Conservation (phyloP, 2,329 filamentous ascomycete genomes). For the Fusarium sp. region DNA sequence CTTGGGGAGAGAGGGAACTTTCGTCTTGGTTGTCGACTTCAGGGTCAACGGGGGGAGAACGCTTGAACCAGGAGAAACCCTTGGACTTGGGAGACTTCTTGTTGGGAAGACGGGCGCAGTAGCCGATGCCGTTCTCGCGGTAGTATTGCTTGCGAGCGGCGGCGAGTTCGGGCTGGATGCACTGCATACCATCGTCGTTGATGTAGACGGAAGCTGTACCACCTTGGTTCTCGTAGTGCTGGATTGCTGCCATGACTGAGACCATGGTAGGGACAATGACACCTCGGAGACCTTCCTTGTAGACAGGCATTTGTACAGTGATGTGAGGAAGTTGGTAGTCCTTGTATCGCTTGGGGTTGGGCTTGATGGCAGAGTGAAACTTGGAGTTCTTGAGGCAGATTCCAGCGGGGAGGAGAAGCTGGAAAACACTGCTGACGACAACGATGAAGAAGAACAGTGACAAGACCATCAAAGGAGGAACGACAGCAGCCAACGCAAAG, state of each 20-base stretch:
- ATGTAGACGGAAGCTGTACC: conserved; percentile 75
- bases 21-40: conserved; percentile 55
- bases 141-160: conserved; percentile 65
- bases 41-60: conserved; percentile 30
- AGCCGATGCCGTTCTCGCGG: conserved; percentile 67
- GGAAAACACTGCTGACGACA: conserved; percentile 41
- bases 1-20: conserved; percentile 47
- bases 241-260: conserved; percentile 67
- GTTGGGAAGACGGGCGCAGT: conserved; percentile 63
- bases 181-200: conserved; percentile 76
- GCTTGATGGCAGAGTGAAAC: conserved; percentile 44
- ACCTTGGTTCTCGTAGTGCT: conserved; percentile 70
- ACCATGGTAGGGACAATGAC: conserved; percentile 66
- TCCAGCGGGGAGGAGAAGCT: conserved; percentile 40
- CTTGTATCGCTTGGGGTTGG: conserved; percentile 41
- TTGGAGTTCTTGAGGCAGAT: conserved; percentile 44
- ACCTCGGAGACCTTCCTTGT: conserved; percentile 52
- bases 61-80: conserved; percentile 54
- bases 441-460: conserved; percentile 46
- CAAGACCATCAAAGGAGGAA: conserved; percentile 31
- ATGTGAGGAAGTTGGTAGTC: conserved; percentile 57
- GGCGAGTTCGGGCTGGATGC: conserved; percentile 62
- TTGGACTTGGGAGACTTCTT: conserved; percentile 43
- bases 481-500: conserved; percentile 32
- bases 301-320: conserved; percentile 60